Percentiles rank a stretch among this genome's conserved stretches.
Conservation (phyloP, 768 basidiomycete species). For the Lanmaoa pseudosensibilis region DNA sequence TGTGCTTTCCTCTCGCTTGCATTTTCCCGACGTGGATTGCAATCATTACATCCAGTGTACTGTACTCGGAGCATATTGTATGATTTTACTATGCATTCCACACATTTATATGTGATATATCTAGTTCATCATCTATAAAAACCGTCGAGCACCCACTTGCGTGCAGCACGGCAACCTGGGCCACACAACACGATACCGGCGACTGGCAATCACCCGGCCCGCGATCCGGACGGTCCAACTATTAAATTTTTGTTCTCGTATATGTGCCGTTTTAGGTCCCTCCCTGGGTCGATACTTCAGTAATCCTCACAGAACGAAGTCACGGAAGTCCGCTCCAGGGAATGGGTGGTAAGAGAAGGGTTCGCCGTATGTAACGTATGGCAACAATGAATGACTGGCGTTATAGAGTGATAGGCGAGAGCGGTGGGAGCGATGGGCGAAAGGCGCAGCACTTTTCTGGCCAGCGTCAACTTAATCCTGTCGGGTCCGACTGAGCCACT, state of each 20-base stretch:
- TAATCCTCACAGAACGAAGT: background rate
- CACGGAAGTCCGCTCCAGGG: background rate
- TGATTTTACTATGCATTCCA: slow-evolving; percentile 15
- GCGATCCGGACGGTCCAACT: background rate
- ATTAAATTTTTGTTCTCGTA: background rate
- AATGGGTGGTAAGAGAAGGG: background rate
- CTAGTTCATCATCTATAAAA: slow-evolving; percentile 6
- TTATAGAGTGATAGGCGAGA: background rate
- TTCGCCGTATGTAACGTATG: background rate
- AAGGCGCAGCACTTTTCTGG: background rate
- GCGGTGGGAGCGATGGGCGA: background rate
- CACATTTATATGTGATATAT: slow-evolving; percentile 3
- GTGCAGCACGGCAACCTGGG: background rate
- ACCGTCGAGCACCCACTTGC: background rate
- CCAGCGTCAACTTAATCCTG: background rate
- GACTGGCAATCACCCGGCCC: background rate
- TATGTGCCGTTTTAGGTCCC: too few species aligned
- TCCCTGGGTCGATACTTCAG: background rate
- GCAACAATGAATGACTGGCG: background rate
- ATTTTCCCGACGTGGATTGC: slow-evolving; percentile 6
- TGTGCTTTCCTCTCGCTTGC: background rate
- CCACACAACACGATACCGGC: too few species aligned
- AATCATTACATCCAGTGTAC: slow-evolving; percentile 22
- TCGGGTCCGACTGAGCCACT: background rate
- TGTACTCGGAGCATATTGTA: slow-evolving; percentile 20